phyloP scores from a whole-genome alignment of 2,329 filamentous ascomycete genomes.

The Cadophora luteo-olivacea region DNA sequence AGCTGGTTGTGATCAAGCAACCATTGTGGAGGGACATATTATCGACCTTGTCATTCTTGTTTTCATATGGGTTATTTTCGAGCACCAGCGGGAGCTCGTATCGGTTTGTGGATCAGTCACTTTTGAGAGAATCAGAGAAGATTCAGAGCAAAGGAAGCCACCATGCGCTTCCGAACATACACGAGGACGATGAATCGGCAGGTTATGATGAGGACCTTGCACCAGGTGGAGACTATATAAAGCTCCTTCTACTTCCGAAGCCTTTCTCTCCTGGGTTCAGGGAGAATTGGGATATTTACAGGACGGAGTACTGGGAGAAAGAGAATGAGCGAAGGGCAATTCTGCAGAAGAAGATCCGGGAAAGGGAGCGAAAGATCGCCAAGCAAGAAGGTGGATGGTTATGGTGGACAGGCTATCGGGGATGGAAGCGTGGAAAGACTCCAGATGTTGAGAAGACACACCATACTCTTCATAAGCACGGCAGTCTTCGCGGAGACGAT shows the following conservation, averaged over 20 bases:
- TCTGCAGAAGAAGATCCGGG: conserved; percentile 72
- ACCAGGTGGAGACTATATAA: conserved; percentile 88
- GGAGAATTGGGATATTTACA: conserved; percentile 96
- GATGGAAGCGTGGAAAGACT: conserved; percentile 48
- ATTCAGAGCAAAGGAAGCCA: conserved; percentile 56
- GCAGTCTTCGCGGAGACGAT: conserved; percentile 38
- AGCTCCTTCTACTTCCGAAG: conserved; percentile 88
- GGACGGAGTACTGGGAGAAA: conserved; percentile 94
- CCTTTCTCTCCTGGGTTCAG: conserved; percentile 94
- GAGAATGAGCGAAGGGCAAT: conserved; percentile 88
- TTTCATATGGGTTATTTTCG: conserved; percentile 77
- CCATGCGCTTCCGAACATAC: conserved; percentile 49
- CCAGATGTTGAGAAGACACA: conserved; percentile 44
- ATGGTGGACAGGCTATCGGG: conserved; percentile 84
- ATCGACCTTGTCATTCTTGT: conserved; percentile 75
- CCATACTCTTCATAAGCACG: conserved; percentile 38
- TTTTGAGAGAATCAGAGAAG: conserved; percentile 66
- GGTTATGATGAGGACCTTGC: conserved; percentile 89
- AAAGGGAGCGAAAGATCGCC: conserved; percentile 71
- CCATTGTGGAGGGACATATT: conserved; percentile 81
- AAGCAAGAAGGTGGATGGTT: conserved; percentile 75
- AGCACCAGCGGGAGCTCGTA: conserved; percentile 73
- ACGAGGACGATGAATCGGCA: conserved; percentile 66
- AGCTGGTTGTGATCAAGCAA: conserved; percentile 87
- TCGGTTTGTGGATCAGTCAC: conserved; percentile 73